Percentiles rank a stretch among this genome's conserved stretches.
Conservation (phyloP, 805 yeast genomes). For the Torulaspora microellipsoides region DNA sequence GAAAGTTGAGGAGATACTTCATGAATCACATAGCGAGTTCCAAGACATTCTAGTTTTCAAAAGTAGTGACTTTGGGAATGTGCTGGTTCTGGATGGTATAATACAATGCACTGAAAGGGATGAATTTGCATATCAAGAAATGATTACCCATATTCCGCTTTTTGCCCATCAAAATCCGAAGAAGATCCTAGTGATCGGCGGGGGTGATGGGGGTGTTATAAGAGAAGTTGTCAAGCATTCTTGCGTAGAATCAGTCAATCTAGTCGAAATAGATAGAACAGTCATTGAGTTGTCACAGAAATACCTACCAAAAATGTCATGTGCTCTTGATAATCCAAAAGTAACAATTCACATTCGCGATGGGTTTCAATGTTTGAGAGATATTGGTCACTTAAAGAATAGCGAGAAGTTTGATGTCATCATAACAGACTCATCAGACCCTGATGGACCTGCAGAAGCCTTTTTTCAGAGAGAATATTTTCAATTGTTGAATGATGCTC, state of each 20-base stretch:
- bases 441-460: constrained; percentile 93
- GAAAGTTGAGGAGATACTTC: constrained; percentile 58
- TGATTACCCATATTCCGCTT: constrained; percentile 80
- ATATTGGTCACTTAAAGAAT: constrained; percentile 27
- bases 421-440: constrained; percentile 90
- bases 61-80: constrained; percentile 76
- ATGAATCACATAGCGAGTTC: constrained; percentile 61
- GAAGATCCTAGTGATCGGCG: constrained; percentile 82
- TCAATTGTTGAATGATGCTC: constrained; percentile 56
- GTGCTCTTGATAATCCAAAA: constrained; percentile 55
- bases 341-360: constrained; percentile 68
- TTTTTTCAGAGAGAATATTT: constrained; percentile 79
- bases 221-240: constrained; percentile 81
- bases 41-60: constrained; percentile 82
- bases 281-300: constrained; percentile 69
- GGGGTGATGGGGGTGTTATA: constrained; percentile 94
- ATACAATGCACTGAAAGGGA: constrained; percentile 90
- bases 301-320: constrained; percentile 75
- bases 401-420: constrained; percentile 67
- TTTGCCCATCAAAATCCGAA: constrained; percentile 73
- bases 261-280: constrained; percentile 86
- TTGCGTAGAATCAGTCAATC: constrained; percentile 56
- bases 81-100: constrained; percentile 82
- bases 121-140: constrained; percentile 91
- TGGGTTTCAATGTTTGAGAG: constrained; percentile 73